Evolutionary conservation across 768 basidiomycete genomes (phyloP).

Genomic region (Boletus tomentosulus): DNA sequence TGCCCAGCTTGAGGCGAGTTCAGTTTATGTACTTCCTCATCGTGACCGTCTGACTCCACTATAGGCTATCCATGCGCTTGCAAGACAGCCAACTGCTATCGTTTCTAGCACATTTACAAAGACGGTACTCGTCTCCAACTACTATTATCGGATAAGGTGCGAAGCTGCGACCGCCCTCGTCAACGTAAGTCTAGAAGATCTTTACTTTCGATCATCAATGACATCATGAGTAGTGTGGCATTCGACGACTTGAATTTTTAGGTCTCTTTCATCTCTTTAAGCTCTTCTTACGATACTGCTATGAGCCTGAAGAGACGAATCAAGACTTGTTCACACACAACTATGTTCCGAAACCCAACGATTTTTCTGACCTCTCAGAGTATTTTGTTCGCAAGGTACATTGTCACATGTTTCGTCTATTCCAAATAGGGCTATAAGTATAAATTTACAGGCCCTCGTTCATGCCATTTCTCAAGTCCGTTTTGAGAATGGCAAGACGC

Average conservation of each 20-base stretch:
- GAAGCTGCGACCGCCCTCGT: constrained; percentile 88
- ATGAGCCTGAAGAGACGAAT: constrained; percentile 76
- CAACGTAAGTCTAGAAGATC: constrained; percentile 46
- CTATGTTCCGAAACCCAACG: constrained; percentile 93
- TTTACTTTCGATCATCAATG: constrained; percentile 7
- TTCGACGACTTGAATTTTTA: constrained; percentile 75
- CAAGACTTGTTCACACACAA: constrained; percentile 84
- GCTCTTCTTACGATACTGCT: constrained; percentile 86
- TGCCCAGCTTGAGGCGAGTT: constrained; percentile 88
- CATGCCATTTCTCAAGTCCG: constrained; percentile 83
- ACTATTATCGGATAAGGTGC: constrained; percentile 93
- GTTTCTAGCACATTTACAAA: constrained; percentile 90
- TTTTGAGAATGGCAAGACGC: constrained; percentile 83
- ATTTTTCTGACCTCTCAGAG: constrained; percentile 86
- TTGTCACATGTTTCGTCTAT: background rate
- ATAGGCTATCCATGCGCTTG: constrained; percentile 87
- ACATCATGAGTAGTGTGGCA: constrained; percentile 62
- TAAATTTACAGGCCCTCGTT: constrained; percentile 56
- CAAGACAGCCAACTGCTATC: constrained; percentile 76
- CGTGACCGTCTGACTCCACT: constrained; percentile 9
- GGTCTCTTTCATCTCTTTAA: constrained; percentile 96
- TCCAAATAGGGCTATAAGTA: constrained; percentile 3
- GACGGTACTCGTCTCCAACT: constrained; percentile 91
- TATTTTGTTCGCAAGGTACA: constrained; percentile 92
- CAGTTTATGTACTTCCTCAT: background rate